Evolutionary conservation across 352 stramenopile species (phyloP).

Genomic region (Pythium plurisporium): DNA sequence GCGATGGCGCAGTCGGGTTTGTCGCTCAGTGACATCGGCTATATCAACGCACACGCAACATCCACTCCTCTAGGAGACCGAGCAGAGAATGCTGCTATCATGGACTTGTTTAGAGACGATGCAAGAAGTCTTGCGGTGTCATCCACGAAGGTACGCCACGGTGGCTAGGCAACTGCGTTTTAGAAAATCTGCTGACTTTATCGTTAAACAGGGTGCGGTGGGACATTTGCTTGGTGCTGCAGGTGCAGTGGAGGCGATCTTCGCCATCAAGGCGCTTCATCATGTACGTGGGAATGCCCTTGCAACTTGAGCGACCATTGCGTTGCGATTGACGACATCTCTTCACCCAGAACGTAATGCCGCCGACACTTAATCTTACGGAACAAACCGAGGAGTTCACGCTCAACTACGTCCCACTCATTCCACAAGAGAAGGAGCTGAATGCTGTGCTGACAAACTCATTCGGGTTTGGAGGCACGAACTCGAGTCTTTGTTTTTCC

Average conservation of each 20-base stretch:
- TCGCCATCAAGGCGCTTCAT: constrained; percentile 91
- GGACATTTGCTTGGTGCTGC: constrained; percentile 95
- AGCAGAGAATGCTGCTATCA: constrained; percentile 91
- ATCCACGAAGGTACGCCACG: constrained; percentile 87
- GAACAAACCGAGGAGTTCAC: constrained; percentile 74
- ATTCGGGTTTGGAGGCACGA: constrained; percentile 98
- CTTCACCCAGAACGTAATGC: constrained; percentile 90
- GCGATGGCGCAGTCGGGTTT: constrained; percentile 82
- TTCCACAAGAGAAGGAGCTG: constrained; percentile 68
- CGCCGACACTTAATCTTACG: constrained; percentile 92
- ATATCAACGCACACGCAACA: constrained; percentile 98
- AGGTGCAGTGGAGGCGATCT: constrained; percentile 94
- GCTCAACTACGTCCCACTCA: constrained; percentile 78
- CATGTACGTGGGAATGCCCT: no score
- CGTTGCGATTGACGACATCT: no score
- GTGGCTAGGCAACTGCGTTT: constrained; percentile 15
- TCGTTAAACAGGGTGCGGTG: constrained; percentile 75
- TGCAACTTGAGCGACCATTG: no score
- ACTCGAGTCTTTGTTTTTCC: constrained; percentile 82
- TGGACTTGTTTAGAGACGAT: constrained; percentile 71
- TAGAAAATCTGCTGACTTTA: not conserved
- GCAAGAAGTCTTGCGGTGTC: constrained; percentile 58
- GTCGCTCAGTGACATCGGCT: constrained; percentile 87
- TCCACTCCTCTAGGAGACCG: constrained; percentile 97
- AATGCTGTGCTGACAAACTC: constrained; percentile 91